Conservation (phyloP, 2,329 filamentous ascomycete genomes). For the Neoascochyta sp. region DNA sequence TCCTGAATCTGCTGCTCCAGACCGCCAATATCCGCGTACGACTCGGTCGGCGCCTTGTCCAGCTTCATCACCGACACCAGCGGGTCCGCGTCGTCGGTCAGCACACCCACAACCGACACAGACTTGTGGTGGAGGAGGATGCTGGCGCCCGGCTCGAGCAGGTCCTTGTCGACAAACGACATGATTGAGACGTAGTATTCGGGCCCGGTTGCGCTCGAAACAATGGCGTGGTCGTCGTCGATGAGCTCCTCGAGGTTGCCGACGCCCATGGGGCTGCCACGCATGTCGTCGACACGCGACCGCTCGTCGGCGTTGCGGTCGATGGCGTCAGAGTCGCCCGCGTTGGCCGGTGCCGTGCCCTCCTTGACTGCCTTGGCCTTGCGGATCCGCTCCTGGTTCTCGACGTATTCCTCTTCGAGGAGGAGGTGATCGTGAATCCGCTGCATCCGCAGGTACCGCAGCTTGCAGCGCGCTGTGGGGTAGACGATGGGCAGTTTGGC, state of each 20-base stretch:
- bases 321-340: conserved; percentile 67
- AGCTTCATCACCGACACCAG: conserved; percentile 98
- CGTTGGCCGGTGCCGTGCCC: conserved; percentile 55
- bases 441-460: conserved; percentile 96
- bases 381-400: conserved; percentile 94
- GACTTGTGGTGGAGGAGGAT: conserved; percentile 96
- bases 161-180: conserved; percentile 99
- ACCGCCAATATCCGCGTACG: conserved; percentile 97
- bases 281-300: conserved; percentile 94
- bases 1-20: conserved; percentile 95
- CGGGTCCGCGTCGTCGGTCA: conserved; percentile 94
- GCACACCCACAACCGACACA: conserved; percentile 92
- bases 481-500: conserved; percentile 93
- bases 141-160: conserved; percentile 91
- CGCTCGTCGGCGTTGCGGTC: conserved; percentile 94
- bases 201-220: conserved; percentile 92
- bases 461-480: conserved; percentile 94
- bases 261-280: conserved; percentile 97
- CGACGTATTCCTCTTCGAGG: conserved; percentile 96
- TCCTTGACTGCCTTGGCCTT: conserved; percentile 70
- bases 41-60: conserved; percentile 96
- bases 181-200: conserved; percentile 99
- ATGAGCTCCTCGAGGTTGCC: conserved; percentile 98
- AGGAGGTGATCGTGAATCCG: conserved; percentile 95
- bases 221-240: conserved; percentile 97